Evolutionary conservation across 345 rosid genomes (phyloP).

Genomic region (Limnanthes douglasii): DNA sequence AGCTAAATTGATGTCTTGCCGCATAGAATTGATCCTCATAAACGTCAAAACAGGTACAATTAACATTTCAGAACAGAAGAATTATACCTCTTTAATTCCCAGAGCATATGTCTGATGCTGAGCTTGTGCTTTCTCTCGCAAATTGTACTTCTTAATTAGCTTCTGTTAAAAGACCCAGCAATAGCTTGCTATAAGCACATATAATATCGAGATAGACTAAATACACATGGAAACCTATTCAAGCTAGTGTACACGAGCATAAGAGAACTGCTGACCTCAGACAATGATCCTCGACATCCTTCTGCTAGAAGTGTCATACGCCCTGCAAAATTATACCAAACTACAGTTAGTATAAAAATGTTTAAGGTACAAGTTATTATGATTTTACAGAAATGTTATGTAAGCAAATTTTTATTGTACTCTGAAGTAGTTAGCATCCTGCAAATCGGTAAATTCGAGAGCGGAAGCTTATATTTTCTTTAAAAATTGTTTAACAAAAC

Average conservation of each 20-base stretch:
- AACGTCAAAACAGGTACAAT: too few relatives aligned
- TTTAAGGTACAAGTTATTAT: too few relatives aligned
- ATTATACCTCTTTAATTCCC: conserved; percentile 88
- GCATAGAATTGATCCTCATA: too few relatives aligned
- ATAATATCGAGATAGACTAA: background rate
- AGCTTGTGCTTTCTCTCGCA: conserved; percentile 69
- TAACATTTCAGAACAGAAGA: background rate
- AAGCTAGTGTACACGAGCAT: too few relatives aligned
- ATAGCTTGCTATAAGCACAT: conserved; percentile 8
- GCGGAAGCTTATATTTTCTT: too few relatives aligned
- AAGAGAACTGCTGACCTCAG: conserved; percentile 77
- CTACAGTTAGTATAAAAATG: conserved; percentile 4
- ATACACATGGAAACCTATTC: conserved; percentile 5
- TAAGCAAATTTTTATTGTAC: background rate
- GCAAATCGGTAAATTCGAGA: too few relatives aligned
- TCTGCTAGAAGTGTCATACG: conserved; percentile 69
- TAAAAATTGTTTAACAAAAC: too few relatives aligned
- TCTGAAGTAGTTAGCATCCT: too few relatives aligned
- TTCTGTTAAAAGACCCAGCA: conserved; percentile 27
- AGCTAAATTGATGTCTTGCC: too few relatives aligned
- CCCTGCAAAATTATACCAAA: conserved; percentile 31
- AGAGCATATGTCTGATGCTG: conserved; percentile 96
- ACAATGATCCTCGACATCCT: conserved; percentile 94
- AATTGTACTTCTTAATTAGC: conserved; percentile 42
- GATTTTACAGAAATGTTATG: too few relatives aligned